These are phyloP conservation scores for Annulohypoxylon nitens DNA, from an alignment of 495 filamentous ascomycete species.

Conservation along the genomic window DNA sequence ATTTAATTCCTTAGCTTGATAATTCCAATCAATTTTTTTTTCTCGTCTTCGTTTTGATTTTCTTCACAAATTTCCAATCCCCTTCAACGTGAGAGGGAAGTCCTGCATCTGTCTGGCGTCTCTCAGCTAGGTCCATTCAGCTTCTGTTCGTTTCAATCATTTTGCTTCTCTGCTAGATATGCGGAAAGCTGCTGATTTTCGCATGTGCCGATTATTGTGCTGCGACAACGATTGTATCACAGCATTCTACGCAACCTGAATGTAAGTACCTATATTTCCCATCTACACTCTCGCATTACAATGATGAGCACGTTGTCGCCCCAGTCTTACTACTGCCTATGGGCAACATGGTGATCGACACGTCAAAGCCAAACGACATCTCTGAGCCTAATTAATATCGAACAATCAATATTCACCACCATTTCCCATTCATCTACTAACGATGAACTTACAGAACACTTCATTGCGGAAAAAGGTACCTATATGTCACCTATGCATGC, in stretches of 20 bases:
- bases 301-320: constrained; percentile 95
- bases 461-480: constrained; percentile 5
- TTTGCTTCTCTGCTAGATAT: neutral
- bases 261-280: constrained; percentile 47
- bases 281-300: constrained; percentile 50
- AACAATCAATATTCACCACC: constrained; percentile 14
- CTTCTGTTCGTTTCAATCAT: neutral
- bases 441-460: constrained; percentile 13
- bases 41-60: constrained; percentile 45
- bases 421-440: constrained; percentile 22
- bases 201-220: neutral
- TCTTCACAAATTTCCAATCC: constrained; percentile 51
- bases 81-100: constrained; percentile 34
- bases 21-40: constrained; percentile 42
- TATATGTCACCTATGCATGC: constrained; percentile 8
- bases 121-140: neutral
- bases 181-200: neutral
- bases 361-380: constrained; percentile 91
- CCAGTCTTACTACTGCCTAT: constrained; percentile 82
- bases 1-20: neutral
- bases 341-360: constrained; percentile 85
- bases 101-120: neutral
- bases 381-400: constrained; percentile 66
- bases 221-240: neutral
- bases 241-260: constrained; percentile 20